These are phyloP conservation scores for Pelagomonas calceolata DNA, from an alignment of 108 stramenopile species.

Conservation along the genomic window DNA sequence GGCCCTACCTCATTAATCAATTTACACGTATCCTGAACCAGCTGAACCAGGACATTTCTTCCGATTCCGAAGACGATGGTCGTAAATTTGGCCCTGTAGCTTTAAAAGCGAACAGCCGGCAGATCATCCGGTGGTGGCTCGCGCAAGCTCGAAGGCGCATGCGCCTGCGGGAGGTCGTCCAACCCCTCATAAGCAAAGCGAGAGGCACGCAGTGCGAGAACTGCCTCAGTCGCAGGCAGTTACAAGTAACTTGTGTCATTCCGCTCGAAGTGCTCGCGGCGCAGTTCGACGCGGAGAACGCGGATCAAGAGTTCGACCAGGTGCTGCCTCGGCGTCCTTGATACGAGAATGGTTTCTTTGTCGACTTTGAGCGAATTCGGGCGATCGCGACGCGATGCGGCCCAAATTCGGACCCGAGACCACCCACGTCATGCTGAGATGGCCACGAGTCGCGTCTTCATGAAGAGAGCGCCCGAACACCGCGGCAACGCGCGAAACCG, in stretches of 20 bases:
- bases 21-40: constrained; percentile 53
- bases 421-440: too few relatives aligned
- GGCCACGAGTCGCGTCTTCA: background rate
- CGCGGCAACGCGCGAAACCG: too few relatives aligned
- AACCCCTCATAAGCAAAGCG: constrained; percentile 38
- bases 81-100: constrained; percentile 52
- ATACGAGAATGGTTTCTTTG: too few relatives aligned
- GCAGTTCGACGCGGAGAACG: constrained; percentile 35
- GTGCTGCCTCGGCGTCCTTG: too few relatives aligned
- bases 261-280: constrained; percentile 49
- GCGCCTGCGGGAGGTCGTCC: constrained; percentile 33
- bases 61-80: constrained; percentile 53
- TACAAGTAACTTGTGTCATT: constrained; percentile 50
- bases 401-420: too few relatives aligned
- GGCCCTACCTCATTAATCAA: constrained; percentile 67
- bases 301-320: constrained; percentile 51
- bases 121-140: constrained; percentile 53
- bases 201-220: constrained; percentile 55
- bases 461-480: too few relatives aligned
- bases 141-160: constrained; percentile 38
- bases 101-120: constrained; percentile 42
- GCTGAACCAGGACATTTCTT: constrained; percentile 47
- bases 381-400: too few relatives aligned
- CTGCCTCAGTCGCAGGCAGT: constrained; percentile 51
- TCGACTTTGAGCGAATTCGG: too few relatives aligned